Conservation (phyloP, 2,329 filamentous ascomycete genomes). For the Xylaria arbuscula region DNA sequence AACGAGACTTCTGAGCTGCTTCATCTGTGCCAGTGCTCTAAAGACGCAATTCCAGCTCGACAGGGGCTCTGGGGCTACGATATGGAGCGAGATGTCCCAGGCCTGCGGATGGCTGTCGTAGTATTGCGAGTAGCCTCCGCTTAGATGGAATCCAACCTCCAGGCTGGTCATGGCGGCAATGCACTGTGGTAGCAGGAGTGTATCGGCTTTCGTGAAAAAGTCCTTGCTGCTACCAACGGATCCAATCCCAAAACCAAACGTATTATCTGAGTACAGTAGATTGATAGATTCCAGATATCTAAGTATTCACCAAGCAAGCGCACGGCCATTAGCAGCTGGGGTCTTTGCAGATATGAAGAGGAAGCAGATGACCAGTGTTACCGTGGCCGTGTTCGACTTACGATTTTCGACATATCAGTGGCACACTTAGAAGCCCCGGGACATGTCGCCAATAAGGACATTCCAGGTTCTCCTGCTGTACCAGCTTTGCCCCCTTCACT, state of each 20-base stretch:
- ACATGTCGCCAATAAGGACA: slow-evolving; percentile 37
- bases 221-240: slow-evolving; percentile 32
- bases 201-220: slow-evolving; percentile 37
- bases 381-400: slow-evolving; percentile 23
- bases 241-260: slow-evolving; percentile 38
- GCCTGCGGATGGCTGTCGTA: slow-evolving; percentile 37
- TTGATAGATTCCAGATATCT: slow-evolving; percentile 40
- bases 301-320: not conserved
- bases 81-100: slow-evolving; percentile 37
- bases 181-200: slow-evolving; percentile 36
- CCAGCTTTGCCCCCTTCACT: slow-evolving; percentile 32
- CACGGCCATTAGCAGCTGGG: slow-evolving; percentile 22
- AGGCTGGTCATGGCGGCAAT: slow-evolving; percentile 37
- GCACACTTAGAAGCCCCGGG: slow-evolving; percentile 31
- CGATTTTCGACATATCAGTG: slow-evolving; percentile 38
- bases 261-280: slow-evolving; percentile 38
- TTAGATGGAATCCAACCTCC: slow-evolving; percentile 38
- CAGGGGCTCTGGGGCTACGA: slow-evolving; percentile 34
- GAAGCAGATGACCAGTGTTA: slow-evolving; percentile 3
- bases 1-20: slow-evolving; percentile 34
- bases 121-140: slow-evolving; percentile 39
- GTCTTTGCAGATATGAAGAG: not conserved
- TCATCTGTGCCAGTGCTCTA: slow-evolving; percentile 35
- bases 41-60: slow-evolving; percentile 37
- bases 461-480: slow-evolving; percentile 35